Evolutionary conservation across 2,329 filamentous ascomycete genomes (phyloP), one percentile per base, ranked within the genome.

Genomic region (Chaetothyriales sp.): DNA sequence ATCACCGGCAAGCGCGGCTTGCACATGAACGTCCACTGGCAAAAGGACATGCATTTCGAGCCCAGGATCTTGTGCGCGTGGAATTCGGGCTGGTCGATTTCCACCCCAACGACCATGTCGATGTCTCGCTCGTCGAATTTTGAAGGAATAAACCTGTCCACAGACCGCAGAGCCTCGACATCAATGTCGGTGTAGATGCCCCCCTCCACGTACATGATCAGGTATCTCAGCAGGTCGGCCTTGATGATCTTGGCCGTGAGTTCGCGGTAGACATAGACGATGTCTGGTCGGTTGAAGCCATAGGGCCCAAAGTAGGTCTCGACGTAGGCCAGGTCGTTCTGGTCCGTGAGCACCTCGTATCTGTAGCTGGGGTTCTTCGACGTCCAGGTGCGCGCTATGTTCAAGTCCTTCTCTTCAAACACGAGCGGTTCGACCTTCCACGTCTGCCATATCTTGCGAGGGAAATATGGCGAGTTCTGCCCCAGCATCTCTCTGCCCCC

Each of bases 1-100:
- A 86, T 84, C 51, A 85, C 79, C 1, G 80, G 79, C 22, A 80
- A 73, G 18, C 72, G 69, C 0, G 82, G 80, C 61, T 84, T 83
- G 58, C 77, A 77, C 69, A 83, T 81, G 60, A 85, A 83, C 0
- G 82, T 85, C 82, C 82, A 86, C 61, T 85, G 82, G 63, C 81
- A 85, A 62, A 86, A 85, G 0, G 81, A 85, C 57, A 73, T 70
- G 39, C 77, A 84, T 65, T 85, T 85, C 47, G 73, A 73, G 12
- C 82, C 81, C 0, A 85, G 70, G 28, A 85, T 79, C 1, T 77
- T 73, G 61, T 85, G 81, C 47, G 78, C 66, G 18, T 66, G 68
- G 65, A 78, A 84, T 7, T 78, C 73, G 0, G 81, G 81, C 64
- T 84, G 75, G 60, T 85, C 82, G 51, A 85, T 81, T 62, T 86